These are phyloP conservation scores for Cyphellophora attinorum DNA, from an alignment of 2,329 filamentous ascomycete genomes.

Conservation along the genomic window DNA sequence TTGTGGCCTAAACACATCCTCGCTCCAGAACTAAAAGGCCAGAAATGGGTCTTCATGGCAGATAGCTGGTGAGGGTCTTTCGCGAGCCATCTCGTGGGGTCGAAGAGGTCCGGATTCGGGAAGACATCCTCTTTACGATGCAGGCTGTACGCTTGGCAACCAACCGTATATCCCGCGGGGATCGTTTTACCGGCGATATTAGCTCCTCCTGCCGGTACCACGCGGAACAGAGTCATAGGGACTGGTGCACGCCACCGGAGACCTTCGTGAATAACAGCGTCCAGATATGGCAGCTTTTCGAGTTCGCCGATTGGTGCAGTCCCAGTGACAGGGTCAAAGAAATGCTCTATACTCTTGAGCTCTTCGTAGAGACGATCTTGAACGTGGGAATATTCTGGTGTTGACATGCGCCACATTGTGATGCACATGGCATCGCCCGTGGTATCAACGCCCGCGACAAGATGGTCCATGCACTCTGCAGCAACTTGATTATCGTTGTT, in stretches of 20 bases:
- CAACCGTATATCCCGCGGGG: too few relatives aligned
- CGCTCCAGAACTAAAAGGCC: too few relatives aligned
- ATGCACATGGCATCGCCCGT: constrained; percentile 63
- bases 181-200: too few relatives aligned
- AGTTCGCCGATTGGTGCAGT: constrained; percentile 17
- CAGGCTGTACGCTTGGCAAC: too few relatives aligned
- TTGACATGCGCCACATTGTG: constrained; percentile 62
- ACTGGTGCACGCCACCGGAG: constrained; percentile 37
- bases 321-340: constrained; percentile 4
- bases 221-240: constrained; percentile 17
- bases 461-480: constrained; percentile 61
- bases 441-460: constrained; percentile 63
- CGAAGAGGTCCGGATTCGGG: too few relatives aligned
- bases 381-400: constrained; percentile 36
- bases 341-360: constrained; percentile 22
- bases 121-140: too few relatives aligned
- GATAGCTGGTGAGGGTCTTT: too few relatives aligned
- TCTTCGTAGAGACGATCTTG: constrained; percentile 39
- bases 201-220: constrained; percentile 30
- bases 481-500: constrained; percentile 34
- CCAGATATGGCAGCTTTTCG: constrained; percentile 32
- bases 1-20: too few relatives aligned
- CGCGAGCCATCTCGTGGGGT: too few relatives aligned
- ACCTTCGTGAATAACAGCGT: constrained; percentile 38
- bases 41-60: too few relatives aligned